Percentiles rank a stretch among this genome's conserved stretches.
phyloP scores from a whole-genome alignment of 306 rosid genomes.

The Dalbergia cochinchinensis region DNA sequence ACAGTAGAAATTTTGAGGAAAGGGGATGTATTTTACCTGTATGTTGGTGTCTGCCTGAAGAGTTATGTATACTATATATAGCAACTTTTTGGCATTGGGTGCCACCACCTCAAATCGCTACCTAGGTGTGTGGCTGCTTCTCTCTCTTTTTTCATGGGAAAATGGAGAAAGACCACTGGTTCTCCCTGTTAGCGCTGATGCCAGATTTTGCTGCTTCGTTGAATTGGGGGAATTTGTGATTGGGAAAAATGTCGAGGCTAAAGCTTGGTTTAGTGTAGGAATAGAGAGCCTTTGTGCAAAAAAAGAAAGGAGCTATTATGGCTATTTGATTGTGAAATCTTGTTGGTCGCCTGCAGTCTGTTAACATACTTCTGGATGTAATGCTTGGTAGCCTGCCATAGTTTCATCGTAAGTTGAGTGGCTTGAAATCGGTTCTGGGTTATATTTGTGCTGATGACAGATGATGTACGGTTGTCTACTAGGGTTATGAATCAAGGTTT shows the following conservation, averaged over 20 bases:
- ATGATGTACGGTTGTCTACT: slow-evolving; percentile 19
- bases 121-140: not conserved
- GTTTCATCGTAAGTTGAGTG: slow-evolving; percentile 25
- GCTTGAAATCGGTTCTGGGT: slow-evolving; percentile 17
- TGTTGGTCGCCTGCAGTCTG: not conserved
- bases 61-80: not conserved
- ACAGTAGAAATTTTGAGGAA: not conserved
- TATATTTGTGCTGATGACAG: slow-evolving; percentile 30
- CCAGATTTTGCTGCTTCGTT: slow-evolving; percentile 25
- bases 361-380: slow-evolving; percentile 30
- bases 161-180: not conserved
- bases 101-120: not conserved
- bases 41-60: not conserved
- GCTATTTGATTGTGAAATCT: slow-evolving; percentile 5
- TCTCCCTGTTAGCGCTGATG: slow-evolving; percentile 2
- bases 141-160: not conserved
- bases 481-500: slow-evolving; percentile 16
- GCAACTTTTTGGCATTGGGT: not conserved
- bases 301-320: slow-evolving; percentile 4
- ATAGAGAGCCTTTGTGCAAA: not conserved
- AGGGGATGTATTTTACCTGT: not conserved
- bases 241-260: slow-evolving; percentile 27
- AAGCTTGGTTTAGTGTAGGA: slow-evolving; percentile 13
- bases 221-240: slow-evolving; percentile 13
- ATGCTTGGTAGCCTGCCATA: not conserved